Percentiles rank a stretch among this genome's conserved stretches.
These are phyloP conservation scores for Bothriochloa decipiens DNA, from an alignment of 176 grass and related monocot genomes.

Conservation along the genomic window DNA sequence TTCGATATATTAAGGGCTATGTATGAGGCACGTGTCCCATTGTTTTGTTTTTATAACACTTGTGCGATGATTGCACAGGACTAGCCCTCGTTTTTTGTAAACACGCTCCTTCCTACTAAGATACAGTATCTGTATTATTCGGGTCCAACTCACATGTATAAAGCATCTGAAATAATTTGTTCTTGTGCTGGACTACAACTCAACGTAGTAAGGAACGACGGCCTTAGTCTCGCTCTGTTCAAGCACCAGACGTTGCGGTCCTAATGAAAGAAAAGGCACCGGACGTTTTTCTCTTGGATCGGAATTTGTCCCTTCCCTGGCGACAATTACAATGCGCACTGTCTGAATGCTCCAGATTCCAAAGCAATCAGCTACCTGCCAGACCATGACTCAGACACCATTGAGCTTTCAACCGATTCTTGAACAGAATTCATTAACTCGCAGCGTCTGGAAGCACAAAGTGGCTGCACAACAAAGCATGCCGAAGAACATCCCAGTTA, in stretches of 20 bases:
- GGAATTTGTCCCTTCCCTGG: background rate
- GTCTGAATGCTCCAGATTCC: background rate
- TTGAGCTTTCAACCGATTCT: background rate
- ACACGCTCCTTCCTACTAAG: background rate
- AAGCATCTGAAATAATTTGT: background rate
- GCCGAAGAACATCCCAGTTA: background rate
- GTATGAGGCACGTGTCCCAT: constrained; percentile 11
- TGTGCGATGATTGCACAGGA: constrained; percentile 25
- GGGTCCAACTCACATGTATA: background rate
- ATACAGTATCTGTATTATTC: background rate
- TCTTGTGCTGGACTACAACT: background rate
- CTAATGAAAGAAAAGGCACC: no score
- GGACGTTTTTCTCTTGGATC: background rate
- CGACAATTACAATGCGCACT: background rate
- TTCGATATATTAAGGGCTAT: background rate
- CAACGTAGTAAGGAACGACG: background rate
- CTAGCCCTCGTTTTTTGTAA: constrained; percentile 9
- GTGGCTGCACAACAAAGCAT: background rate
- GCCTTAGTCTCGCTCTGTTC: background rate
- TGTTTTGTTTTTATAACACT: constrained; percentile 29
- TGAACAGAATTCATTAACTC: background rate
- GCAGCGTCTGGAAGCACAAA: background rate
- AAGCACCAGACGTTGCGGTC: background rate
- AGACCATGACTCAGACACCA: background rate
- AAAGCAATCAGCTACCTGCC: background rate